Conservation (phyloP, 768 basidiomycete genomes). For the Russula virescens region DNA sequence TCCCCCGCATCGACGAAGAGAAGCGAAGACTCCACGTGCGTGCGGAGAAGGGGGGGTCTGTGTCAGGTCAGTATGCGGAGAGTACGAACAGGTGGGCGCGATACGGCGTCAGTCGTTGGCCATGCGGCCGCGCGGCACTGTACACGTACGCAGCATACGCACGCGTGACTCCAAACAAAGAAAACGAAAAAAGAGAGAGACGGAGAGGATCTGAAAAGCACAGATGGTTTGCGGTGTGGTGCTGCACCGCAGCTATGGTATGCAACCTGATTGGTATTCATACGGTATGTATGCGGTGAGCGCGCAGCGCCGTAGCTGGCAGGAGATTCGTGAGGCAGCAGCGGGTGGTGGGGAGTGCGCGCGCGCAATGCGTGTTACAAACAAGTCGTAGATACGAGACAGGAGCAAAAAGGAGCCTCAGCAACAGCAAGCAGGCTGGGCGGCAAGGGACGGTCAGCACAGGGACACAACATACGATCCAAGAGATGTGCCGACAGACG, state of each 20-base stretch:
- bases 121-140: neutral
- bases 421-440: too few relatives aligned
- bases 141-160: neutral
- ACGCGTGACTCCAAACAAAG: neutral
- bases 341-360: neutral
- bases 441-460: too few relatives aligned
- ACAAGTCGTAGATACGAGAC: slow-evolving; percentile 4
- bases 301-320: slow-evolving; percentile 9
- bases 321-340: slow-evolving; percentile 16
- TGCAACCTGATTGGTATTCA: slow-evolving; percentile 1
- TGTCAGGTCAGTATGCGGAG: too few relatives aligned
- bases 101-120: neutral
- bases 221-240: neutral
- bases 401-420: neutral
- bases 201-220: neutral
- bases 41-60: too few relatives aligned
- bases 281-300: neutral
- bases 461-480: neutral
- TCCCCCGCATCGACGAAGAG: too few relatives aligned
- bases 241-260: neutral
- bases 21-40: too few relatives aligned
- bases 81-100: too few relatives aligned
- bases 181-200: neutral
- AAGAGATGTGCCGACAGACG: neutral
- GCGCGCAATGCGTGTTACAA: neutral